phyloP scores from a whole-genome alignment of 345 rosid genomes.

The Arabidopsis arenosa region DNA sequence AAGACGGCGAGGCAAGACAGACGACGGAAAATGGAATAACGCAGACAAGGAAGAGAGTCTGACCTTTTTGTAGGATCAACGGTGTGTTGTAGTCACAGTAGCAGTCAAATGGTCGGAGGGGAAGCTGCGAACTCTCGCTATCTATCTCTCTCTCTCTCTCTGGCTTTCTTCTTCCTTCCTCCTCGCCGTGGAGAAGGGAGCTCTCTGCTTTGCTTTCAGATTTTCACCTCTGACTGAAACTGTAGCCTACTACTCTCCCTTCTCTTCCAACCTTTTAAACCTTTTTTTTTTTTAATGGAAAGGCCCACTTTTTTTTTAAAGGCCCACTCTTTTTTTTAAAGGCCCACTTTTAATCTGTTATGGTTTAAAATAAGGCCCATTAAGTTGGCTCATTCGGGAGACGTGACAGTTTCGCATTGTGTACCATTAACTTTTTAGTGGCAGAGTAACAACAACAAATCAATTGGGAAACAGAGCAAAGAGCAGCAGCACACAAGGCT shows the following conservation, averaged over 20 bases:
- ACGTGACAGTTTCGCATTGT: neutral
- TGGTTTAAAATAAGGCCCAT: constrained; percentile 9
- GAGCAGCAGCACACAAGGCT: neutral
- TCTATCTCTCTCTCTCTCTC: neutral
- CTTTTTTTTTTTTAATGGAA: neutral
- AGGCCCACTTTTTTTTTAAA: constrained; percentile 7
- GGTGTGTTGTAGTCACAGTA: constrained; percentile 13
- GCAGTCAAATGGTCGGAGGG: neutral
- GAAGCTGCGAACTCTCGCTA: neutral
- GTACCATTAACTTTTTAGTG: neutral
- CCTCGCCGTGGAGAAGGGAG: neutral
- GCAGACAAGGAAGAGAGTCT: constrained; percentile 29
- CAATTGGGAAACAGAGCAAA: neutral
- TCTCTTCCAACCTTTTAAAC: neutral
- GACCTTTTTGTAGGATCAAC: constrained; percentile 23
- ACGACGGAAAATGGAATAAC: neutral
- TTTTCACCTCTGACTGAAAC: constrained; percentile 12
- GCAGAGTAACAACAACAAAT: no score
- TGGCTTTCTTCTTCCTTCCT: constrained; percentile 5
- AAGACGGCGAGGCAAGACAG: constrained; percentile 8
- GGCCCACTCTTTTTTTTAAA: neutral
- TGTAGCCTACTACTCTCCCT: neutral
- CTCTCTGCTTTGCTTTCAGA: constrained; percentile 6
- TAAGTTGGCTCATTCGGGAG: neutral
- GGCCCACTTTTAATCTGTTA: neutral